These are phyloP conservation scores for Beauveria sp. DNA, from an alignment of 2,329 filamentous ascomycete species.

Conservation along the genomic window DNA sequence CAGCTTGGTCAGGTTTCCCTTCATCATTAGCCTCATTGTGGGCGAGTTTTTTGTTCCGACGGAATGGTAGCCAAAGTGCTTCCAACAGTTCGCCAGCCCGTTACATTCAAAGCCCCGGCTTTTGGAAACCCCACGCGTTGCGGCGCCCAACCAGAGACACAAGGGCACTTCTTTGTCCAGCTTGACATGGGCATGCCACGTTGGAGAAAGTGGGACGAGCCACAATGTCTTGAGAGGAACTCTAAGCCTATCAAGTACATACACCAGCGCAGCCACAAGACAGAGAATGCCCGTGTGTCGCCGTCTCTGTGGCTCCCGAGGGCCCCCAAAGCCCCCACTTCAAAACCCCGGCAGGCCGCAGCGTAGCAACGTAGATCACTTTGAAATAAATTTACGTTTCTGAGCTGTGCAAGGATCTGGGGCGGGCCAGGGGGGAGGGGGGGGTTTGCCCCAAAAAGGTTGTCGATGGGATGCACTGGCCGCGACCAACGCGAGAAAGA, in stretches of 20 bases:
- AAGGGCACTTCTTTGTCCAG: neutral
- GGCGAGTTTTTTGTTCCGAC: too few relatives aligned
- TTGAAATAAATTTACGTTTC: neutral
- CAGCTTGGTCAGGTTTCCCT: too few relatives aligned
- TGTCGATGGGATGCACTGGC: too few relatives aligned
- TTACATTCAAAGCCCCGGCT: too few relatives aligned
- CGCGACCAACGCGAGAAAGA: too few relatives aligned
- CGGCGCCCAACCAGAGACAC: too few relatives aligned
- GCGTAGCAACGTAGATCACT: neutral
- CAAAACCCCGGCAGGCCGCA: neutral
- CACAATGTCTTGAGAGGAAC: neutral
- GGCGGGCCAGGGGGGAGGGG: neutral
- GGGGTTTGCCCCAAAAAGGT: too few relatives aligned
- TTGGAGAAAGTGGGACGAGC: neutral
- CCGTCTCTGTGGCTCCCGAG: neutral
- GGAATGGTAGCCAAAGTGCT: too few relatives aligned
- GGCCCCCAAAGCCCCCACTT: neutral
- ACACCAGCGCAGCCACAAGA: neutral
- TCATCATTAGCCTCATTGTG: too few relatives aligned
- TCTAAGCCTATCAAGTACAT: too few relatives aligned
- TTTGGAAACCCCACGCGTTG: neutral
- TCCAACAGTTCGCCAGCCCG: too few relatives aligned
- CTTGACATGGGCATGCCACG: neutral
- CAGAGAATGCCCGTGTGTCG: neutral
- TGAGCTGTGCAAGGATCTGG: conserved; percentile 8